Percentiles rank a stretch among this genome's conserved stretches.
These are phyloP conservation scores for Stephanocyclus meneghinianus DNA, from an alignment of 352 stramenopile species.

Conservation along the genomic window DNA sequence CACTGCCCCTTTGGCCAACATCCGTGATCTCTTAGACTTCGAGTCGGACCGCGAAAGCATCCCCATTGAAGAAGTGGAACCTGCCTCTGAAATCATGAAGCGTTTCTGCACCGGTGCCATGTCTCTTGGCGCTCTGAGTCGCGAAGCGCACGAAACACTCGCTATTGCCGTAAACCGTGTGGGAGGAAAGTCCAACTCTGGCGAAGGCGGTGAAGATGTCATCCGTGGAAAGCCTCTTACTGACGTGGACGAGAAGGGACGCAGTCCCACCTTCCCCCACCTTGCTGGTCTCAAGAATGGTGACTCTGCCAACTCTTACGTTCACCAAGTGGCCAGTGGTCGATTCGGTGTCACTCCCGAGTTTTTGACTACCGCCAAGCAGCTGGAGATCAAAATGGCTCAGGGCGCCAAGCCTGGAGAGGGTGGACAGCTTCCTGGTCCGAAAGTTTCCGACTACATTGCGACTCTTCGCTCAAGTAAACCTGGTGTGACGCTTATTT, in stretches of 20 bases:
- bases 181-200: slow-evolving; percentile 87
- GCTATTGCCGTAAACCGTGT: slow-evolving; percentile 88
- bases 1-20: slow-evolving; percentile 81
- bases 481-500: slow-evolving; percentile 86
- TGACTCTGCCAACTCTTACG: slow-evolving; percentile 84
- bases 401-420: slow-evolving; percentile 88
- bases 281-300: slow-evolving; percentile 84
- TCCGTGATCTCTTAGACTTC: slow-evolving; percentile 86
- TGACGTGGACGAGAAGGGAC: slow-evolving; percentile 80
- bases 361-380: slow-evolving; percentile 86
- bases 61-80: slow-evolving; percentile 83
- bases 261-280: slow-evolving; percentile 82
- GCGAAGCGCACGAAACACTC: slow-evolving; percentile 87
- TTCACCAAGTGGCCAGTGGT: slow-evolving; percentile 87
- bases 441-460: slow-evolving; percentile 87
- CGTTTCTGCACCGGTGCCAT: slow-evolving; percentile 88
- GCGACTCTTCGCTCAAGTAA: slow-evolving; percentile 84
- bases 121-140: slow-evolving; percentile 85
- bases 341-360: slow-evolving; percentile 87
- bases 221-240: slow-evolving; percentile 63
- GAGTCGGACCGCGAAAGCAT: slow-evolving; percentile 81
- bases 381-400: slow-evolving; percentile 89
- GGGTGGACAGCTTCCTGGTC: slow-evolving; percentile 85
- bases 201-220: slow-evolving; percentile 83
- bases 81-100: slow-evolving; percentile 84